Evolutionary conservation across 305 asterid genomes (phyloP), one percentile per base, ranked within the genome.

Genomic region (Solanum hybrid): DNA sequence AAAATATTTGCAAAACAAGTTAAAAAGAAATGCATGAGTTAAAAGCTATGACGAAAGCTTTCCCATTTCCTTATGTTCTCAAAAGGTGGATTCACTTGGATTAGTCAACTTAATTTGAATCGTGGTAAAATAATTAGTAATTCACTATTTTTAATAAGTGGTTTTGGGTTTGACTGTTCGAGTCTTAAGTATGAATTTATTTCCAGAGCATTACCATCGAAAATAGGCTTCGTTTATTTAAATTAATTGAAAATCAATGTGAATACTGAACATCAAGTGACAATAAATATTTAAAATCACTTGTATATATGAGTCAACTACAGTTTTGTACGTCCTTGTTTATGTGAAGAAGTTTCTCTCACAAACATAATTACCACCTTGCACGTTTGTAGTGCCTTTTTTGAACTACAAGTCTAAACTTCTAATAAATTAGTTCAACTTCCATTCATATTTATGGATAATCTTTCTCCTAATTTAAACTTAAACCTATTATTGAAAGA

Each of bases 211-310:
- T 0, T 45, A 7, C 3, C 22, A 45, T 2, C 1, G 0, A 45
- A 45, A 45, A 0, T 5, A 45, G 8, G 7, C 0, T 0, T 0
- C 0, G 0, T 14, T 45, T 0, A 14, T 14, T 7, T 14, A 0
- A 45, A 45, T 45, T 0, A 45, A 45, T 45, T 0, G 3, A 45
- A 0, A 45, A 4, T 14, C 1, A 68, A 68, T 68, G 11, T n/a
- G 2, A n/a, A 68, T n/a, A 10, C 2, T 4, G 3, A 68, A n/a
- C 1, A 68, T 4, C 0, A 0, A n/a, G 6, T 0, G 26, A 0
- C 0, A 4, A 0, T 3, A 22, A 65, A n/a, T n/a, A n/a, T n/a
- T n/a, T n/a, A 0, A 10, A 68, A 68, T n/a, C 13, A n/a, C 13
- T 68, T 26, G 20, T 4, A 5, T 11, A 6, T 34, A 34, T 37